phyloP scores from a whole-genome alignment of 768 basidiomycete species.

The Suillus spraguei region DNA sequence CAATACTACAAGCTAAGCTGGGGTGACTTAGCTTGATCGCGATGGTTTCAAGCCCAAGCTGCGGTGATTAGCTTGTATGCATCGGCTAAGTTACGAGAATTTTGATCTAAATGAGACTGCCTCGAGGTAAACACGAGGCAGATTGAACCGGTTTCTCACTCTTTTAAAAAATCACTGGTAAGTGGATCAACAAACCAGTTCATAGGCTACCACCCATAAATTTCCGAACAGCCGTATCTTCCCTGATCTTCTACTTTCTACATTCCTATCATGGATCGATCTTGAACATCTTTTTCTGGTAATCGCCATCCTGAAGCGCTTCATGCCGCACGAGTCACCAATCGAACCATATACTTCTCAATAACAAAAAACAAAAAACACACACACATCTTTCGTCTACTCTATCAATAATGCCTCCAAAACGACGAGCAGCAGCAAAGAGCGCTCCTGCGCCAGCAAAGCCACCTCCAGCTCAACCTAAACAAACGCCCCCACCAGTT shows the following conservation, averaged over 20 bases:
- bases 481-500: conserved; percentile 3
- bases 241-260: conserved; percentile 17
- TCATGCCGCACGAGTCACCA: conserved; percentile 30
- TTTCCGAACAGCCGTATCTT: conserved; percentile 23
- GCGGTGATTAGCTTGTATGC: too few relatives aligned
- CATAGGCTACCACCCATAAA: not conserved
- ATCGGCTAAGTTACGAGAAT: too few relatives aligned
- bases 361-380: conserved; percentile 10
- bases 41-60: too few relatives aligned
- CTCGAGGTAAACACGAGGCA: conserved; percentile 1
- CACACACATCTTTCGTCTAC: not conserved
- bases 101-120: not conserved
- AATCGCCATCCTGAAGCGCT: conserved; percentile 21
- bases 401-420: conserved; percentile 32
- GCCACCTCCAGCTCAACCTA: conserved; percentile 18
- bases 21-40: too few relatives aligned
- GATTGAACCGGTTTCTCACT: not conserved
- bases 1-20: too few relatives aligned
- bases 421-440: conserved; percentile 28
- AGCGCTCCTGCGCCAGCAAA: conserved; percentile 16
- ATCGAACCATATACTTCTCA: conserved; percentile 21
- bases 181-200: too few relatives aligned
- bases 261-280: conserved; percentile 37
- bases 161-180: not conserved
- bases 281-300: conserved; percentile 26